phyloP scores from a whole-genome alignment of 495 filamentous ascomycete genomes.

The Penicillium alfredii region DNA sequence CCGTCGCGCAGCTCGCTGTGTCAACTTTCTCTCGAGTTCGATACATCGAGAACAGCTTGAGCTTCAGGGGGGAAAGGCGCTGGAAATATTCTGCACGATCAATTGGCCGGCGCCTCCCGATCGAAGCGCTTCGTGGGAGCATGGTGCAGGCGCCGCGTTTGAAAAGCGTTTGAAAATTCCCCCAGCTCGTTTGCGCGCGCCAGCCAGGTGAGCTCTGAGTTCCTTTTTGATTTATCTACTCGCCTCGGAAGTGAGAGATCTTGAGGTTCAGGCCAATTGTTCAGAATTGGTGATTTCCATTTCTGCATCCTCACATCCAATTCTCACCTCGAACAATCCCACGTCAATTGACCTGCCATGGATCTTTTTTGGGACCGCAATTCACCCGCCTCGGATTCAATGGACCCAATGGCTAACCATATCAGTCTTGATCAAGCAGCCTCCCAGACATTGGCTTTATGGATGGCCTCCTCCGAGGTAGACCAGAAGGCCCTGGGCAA shows the following conservation, averaged over 20 bases:
- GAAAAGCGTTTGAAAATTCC: constrained; percentile 16
- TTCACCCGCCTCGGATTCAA: no score
- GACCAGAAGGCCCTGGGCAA: constrained; percentile 89
- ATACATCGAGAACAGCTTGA: neutral
- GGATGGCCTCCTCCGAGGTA: constrained; percentile 91
- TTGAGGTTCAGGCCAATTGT: no score
- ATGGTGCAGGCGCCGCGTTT: constrained; percentile 32
- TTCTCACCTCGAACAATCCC: neutral
- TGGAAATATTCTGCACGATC: no score
- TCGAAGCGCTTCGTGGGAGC: constrained; percentile 27
- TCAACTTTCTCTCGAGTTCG: no score
- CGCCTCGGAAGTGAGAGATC: no score
- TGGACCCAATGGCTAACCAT: constrained; percentile 16
- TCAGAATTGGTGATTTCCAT: no score
- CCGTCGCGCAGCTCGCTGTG: no score
- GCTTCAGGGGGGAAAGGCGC: no score
- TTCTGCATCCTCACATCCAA: neutral
- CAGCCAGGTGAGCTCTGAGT: constrained; percentile 25
- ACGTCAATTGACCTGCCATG: no score
- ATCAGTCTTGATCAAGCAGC: constrained; percentile 11
- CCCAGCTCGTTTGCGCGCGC: constrained; percentile 26
- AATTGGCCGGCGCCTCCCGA: constrained; percentile 8
- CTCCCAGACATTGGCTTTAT: constrained; percentile 27
- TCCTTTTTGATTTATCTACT: constrained; percentile 1
- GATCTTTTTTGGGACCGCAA: no score